These are phyloP conservation scores for Erodium moschatum DNA, from an alignment of 441 rosid genomes.

Conservation along the genomic window DNA sequence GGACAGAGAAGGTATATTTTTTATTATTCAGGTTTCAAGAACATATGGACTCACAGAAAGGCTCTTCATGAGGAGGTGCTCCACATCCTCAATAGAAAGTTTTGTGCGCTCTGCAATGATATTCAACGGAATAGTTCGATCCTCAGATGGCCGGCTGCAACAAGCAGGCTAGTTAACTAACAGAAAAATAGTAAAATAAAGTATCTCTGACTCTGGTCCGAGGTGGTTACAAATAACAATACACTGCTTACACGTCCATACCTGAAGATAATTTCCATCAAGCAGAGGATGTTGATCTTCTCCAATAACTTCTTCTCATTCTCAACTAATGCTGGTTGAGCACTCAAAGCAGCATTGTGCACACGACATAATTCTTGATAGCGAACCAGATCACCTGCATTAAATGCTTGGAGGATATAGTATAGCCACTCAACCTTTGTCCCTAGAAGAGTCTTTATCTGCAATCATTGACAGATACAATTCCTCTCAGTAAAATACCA, in stretches of 20 bases:
- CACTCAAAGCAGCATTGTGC: slow-evolving; percentile 62
- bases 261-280: slow-evolving; percentile 98
- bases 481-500: not conserved
- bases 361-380: slow-evolving; percentile 80
- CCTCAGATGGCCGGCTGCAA: slow-evolving; percentile 86
- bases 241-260: slow-evolving; percentile 23
- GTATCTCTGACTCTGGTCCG: not conserved
- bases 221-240: slow-evolving; percentile 5
- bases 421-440: slow-evolving; percentile 88
- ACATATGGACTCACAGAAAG: slow-evolving; percentile 57
- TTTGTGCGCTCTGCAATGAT: slow-evolving; percentile 75
- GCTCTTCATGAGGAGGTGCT: slow-evolving; percentile 92
- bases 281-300: slow-evolving; percentile 89
- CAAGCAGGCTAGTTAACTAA: slow-evolving; percentile 16
- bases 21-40: not conserved
- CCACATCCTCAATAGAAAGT: slow-evolving; percentile 77
- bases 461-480: slow-evolving; percentile 15
- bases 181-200: not conserved
- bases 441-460: slow-evolving; percentile 81
- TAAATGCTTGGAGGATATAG: slow-evolving; percentile 88
- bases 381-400: slow-evolving; percentile 69
- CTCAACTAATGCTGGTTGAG: slow-evolving; percentile 90
- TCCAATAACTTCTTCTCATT: slow-evolving; percentile 79
- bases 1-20: not conserved
- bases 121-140: slow-evolving; percentile 73